Percentiles rank a stretch among this genome's conserved stretches.
These are phyloP conservation scores for Russula foetens DNA, from an alignment of 768 basidiomycete species.

Conservation along the genomic window DNA sequence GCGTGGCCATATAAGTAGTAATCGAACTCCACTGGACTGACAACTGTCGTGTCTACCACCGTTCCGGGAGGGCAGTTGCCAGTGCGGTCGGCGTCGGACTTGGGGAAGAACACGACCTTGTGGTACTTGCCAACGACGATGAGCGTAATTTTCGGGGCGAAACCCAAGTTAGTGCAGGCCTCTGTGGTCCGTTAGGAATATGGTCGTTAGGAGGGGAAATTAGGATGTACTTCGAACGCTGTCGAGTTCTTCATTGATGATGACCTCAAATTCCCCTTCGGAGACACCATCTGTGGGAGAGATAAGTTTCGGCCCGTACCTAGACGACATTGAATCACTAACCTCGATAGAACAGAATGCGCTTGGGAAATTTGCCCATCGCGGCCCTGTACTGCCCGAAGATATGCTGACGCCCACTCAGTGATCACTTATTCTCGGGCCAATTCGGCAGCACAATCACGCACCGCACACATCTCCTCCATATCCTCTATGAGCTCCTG, in stretches of 20 bases:
- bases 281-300: conserved; percentile 39
- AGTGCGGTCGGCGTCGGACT: conserved; percentile 24
- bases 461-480: conserved; percentile 51
- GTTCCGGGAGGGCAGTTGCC: conserved; percentile 72
- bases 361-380: conserved; percentile 40
- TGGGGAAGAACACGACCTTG: conserved; percentile 50
- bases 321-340: neutral
- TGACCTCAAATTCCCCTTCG: conserved; percentile 41
- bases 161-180: conserved; percentile 50
- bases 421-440: neutral
- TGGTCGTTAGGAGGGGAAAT: neutral
- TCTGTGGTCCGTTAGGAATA: conserved; percentile 29
- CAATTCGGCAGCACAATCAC: neutral
- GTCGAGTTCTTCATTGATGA: conserved; percentile 46
- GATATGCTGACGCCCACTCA: conserved; percentile 20
- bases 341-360: conserved; percentile 73
- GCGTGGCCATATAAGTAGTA: conserved; percentile 74
- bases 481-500: conserved; percentile 72
- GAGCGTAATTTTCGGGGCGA: conserved; percentile 59
- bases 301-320: neutral
- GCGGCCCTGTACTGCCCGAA: conserved; percentile 53
- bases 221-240: conserved; percentile 31
- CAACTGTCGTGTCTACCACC: conserved; percentile 61
- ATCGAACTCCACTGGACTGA: conserved; percentile 63
- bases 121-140: conserved; percentile 75